phyloP scores from a whole-genome alignment of 495 filamentous ascomycete species.

The Neurospora sp. region DNA sequence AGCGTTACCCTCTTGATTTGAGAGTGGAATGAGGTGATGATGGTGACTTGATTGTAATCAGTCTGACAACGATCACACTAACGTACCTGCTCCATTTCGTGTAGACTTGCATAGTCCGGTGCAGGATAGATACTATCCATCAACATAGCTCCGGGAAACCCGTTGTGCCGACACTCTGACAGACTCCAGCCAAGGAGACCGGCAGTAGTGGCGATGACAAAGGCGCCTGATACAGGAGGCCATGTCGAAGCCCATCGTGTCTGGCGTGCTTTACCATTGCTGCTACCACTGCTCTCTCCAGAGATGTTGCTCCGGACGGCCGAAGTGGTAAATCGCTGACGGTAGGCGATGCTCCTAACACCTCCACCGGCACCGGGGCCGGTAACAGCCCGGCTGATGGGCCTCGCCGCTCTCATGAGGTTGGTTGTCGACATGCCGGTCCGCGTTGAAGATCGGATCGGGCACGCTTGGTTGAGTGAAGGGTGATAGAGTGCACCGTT shows the following conservation, averaged over 20 bases:
- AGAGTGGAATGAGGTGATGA: background rate
- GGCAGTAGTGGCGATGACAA: conserved; percentile 30
- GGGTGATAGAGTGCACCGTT: background rate
- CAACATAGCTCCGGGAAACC: conserved; percentile 23
- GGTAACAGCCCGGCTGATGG: conserved; percentile 16
- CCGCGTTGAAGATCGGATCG: conserved; percentile 1
- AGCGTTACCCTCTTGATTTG: background rate
- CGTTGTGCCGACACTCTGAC: conserved; percentile 16
- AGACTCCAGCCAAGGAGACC: conserved; percentile 32
- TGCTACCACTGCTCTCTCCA: background rate
- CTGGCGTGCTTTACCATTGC: background rate
- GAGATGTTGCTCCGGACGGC: conserved; percentile 9
- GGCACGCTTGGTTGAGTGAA: background rate
- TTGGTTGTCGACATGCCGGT: conserved; percentile 24
- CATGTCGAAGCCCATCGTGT: conserved; percentile 15
- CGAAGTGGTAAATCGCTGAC: conserved; percentile 14
- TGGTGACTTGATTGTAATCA: background rate
- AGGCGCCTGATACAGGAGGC: conserved; percentile 21
- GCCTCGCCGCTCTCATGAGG: conserved; percentile 18
- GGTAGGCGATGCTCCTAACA: conserved; percentile 1
- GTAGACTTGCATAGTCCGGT: conserved; percentile 37
- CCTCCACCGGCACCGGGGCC: background rate
- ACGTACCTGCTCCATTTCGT: conserved; percentile 42
- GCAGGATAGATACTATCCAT: conserved; percentile 27
- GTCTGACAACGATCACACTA: background rate